phyloP scores from a whole-genome alignment of 2,329 filamentous ascomycete species.

The Neoarthrinium moseri region DNA sequence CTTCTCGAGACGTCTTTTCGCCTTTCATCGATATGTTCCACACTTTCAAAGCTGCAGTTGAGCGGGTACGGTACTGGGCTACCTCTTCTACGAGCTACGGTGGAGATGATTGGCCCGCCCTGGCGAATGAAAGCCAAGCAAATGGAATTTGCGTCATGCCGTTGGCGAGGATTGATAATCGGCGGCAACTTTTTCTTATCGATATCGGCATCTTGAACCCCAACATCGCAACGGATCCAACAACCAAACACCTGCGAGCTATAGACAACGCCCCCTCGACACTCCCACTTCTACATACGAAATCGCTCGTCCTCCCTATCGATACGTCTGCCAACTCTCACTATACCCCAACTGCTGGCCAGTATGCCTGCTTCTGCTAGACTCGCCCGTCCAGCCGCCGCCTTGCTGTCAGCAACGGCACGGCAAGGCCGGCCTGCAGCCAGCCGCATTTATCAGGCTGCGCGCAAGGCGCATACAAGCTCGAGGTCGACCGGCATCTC shows the following conservation, averaged over 20 bases:
- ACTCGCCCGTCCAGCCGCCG: constrained; percentile 24
- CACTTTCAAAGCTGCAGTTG: neutral
- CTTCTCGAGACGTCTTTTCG: too few species aligned
- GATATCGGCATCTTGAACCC: constrained; percentile 4
- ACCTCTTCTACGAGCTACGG: neutral
- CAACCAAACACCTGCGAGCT: neutral
- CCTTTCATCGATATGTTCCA: too few species aligned
- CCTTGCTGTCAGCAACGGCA: constrained; percentile 21
- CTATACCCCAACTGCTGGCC: neutral
- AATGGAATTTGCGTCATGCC: constrained; percentile 8
- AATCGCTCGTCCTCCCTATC: neutral
- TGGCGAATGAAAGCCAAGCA: constrained; percentile 1
- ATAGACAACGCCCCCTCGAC: neutral
- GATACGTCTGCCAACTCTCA: neutral
- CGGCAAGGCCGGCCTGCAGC: constrained; percentile 15
- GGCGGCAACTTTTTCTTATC: constrained; percentile 8
- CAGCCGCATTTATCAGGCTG: constrained; percentile 23
- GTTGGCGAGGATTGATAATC: neutral
- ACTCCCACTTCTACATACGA: neutral
- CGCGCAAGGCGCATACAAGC: constrained; percentile 27
- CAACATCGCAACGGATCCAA: neutral
- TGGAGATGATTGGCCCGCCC: neutral
- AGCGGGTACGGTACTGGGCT: neutral
- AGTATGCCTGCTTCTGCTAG: constrained; percentile 18
- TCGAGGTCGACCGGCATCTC: constrained; percentile 22